A percentile compares a stretch with the other conserved stretches of the same genome.
Conservation (phyloP, 495 filamentous ascomycete species). For the Hypoxylon lienhwacheense region DNA sequence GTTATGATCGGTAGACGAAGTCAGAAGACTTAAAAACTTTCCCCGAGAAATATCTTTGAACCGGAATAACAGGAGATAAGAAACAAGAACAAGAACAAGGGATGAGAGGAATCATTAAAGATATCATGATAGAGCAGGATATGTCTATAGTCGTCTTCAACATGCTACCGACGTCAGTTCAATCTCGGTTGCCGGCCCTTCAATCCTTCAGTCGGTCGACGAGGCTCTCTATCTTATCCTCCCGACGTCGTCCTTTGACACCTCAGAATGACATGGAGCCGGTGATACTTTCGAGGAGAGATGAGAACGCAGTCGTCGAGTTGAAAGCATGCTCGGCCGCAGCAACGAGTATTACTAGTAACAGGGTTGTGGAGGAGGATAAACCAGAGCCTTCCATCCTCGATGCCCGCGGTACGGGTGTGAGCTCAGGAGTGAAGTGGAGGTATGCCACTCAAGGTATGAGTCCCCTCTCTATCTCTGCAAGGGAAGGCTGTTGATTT, state of each 20-base stretch:
- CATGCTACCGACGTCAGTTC: constrained; percentile 36
- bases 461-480: not conserved
- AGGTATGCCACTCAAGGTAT: constrained; percentile 40
- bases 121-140: constrained; percentile 31
- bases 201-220: constrained; percentile 34
- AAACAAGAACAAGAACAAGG: not conserved
- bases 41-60: no score
- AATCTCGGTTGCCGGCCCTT: constrained; percentile 34
- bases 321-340: constrained; percentile 8
- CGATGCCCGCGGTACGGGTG: not conserved
- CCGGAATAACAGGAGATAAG: not conserved
- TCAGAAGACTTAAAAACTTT: no score
- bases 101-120: not conserved
- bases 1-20: no score
- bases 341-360: constrained; percentile 1
- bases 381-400: not conserved
- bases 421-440: constrained; percentile 37
- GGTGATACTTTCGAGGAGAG: constrained; percentile 10
- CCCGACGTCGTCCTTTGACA: constrained; percentile 8
- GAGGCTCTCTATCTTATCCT: constrained; percentile 23
- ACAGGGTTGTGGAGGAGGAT: constrained; percentile 1
- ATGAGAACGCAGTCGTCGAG: constrained; percentile 17
- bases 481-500: not conserved
- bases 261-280: constrained; percentile 15
- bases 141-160: constrained; percentile 37